Evolutionary conservation across 2,329 filamentous ascomycete genomes (phyloP), one percentile per base, ranked within the genome.

Genomic region (Paradendryphiella salina): DNA sequence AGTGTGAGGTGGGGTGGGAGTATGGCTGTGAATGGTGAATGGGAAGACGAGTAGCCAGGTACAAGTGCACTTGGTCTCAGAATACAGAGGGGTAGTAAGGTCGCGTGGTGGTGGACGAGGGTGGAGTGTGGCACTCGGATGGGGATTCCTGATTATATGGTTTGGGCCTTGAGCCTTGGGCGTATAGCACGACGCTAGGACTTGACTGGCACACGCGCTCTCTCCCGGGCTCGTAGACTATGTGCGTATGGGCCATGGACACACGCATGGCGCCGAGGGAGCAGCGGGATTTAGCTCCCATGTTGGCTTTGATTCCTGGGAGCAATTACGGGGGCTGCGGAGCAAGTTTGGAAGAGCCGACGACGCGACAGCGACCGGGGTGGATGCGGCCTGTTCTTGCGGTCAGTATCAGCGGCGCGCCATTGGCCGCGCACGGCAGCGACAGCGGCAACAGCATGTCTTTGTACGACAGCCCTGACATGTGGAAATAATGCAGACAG

Each of bases 1-100:
- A 38, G 17, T 26, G 23, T 55, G 58, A 63, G 61, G 65, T n/a
- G n/a, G 61, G 61, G 34, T 35, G 43, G 38, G 13, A 5, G 48
- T 8, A 48, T 9, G 17, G 59, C 55, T 60, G 59, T 67, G 60
- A 65, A 60, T 69, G 67, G 67, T 59, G 64, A 61, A 37, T 50
- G n/a, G 36, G 49, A 26, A 26, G 23, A 26, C 1, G 9, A 1
- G 23, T 26, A 26, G 23, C 23, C 23, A 60, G 57, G 55, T 34
- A 55, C 55, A 29, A 58, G 50, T 59, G 47, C 50, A 57, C 53
- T 56, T 20, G 46, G 60, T 63, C 53, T 64, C 61, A 61, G 62
- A 47, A 23, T 41, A 33, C 37, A 44, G 52, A 39, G 49, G 46
- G 45, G 59, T 57, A 57, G 60, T 43, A 52, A 54, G 40, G 63